Evolutionary conservation across 805 yeast species (phyloP), one percentile per base, ranked within the genome.

Genomic region (Kodamaea laetipori): DNA sequence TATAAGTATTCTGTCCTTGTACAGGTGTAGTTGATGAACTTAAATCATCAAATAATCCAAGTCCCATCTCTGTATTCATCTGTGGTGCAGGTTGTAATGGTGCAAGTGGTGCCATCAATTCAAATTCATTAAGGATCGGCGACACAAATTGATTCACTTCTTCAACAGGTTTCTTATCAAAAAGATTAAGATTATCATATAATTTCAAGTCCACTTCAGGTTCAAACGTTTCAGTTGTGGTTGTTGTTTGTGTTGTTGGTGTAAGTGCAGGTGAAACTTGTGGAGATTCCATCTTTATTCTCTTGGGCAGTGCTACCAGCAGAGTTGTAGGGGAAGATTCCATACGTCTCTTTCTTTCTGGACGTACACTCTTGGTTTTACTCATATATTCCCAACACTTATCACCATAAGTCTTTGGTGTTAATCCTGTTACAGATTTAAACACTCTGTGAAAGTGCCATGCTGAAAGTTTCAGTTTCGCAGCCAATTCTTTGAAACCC

Each of bases 391-490:
- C 82, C 72, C 80, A 83, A 58, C 95, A 86, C 49, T 82, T 81
- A 57, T 88, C 95, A 40, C 96, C 96, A 56, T 88, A 88, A 5
- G 87, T 84, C 68, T 88, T 86, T 17, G 95, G 95, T 1, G 96
- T 88, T 46, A 87, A 74, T 2, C 95, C 92, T 4, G 95, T 86
- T 48, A 88, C 86, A 43, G 83, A 78, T 63, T 89, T 84, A 72
- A 89, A 89, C 17, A 89, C 95, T 40, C 96, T 72, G 69, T 89
- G 96, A 64, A 89, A 89, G 64, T 89, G 96, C 96, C 96, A 89
- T 18, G 96, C 94, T 8, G 88, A 79, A 46, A 89, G 74, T 52
- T 84, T 84, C 7, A 90, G 82, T 58, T 88, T 85, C 15, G 87
- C 82, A 6, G 96, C 96, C 57, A 89, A 73, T 60, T 89, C 96